These are phyloP conservation scores for Tubosaeta sp. DNA, from an alignment of 768 basidiomycete species.

Conservation along the genomic window DNA sequence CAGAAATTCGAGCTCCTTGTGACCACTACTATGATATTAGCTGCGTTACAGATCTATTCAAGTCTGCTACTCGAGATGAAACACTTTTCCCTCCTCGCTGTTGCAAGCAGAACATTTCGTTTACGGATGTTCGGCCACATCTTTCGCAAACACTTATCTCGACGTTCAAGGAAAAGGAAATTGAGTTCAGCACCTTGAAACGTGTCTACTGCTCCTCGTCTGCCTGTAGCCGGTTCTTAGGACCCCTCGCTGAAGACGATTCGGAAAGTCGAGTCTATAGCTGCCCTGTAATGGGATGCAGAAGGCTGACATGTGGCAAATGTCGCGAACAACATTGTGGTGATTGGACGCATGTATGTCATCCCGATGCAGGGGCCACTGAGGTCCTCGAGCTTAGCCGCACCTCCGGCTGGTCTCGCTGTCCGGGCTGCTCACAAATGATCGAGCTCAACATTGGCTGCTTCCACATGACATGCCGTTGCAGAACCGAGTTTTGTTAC, in stretches of 20 bases:
- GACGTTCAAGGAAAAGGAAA: conserved; percentile 24
- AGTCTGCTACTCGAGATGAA: conserved; percentile 34
- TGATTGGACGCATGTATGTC: conserved; percentile 23
- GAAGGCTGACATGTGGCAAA: conserved; percentile 18
- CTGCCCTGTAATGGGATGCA: conserved; percentile 19
- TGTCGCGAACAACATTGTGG: conserved; percentile 24
- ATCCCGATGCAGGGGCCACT: conserved; percentile 19
- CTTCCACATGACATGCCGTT: conserved; percentile 40
- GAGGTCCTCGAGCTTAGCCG: conserved; percentile 25
- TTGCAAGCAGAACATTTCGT: conserved; percentile 30
- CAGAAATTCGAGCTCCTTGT: conserved; percentile 29
- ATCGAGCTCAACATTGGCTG: conserved; percentile 37
- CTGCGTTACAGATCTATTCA: conserved; percentile 34
- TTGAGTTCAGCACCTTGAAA: conserved; percentile 32
- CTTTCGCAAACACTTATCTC: conserved; percentile 18
- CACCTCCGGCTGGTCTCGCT: conserved; percentile 34
- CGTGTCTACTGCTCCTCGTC: conserved; percentile 36
- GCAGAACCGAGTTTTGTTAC: conserved; percentile 38
- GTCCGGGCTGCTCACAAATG: conserved; percentile 36
- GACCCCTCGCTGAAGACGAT: conserved; percentile 20
- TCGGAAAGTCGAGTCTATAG: conserved; percentile 20
- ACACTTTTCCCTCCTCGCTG: conserved; percentile 39
- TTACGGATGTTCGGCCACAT: conserved; percentile 20
- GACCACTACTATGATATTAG: conserved; percentile 32
- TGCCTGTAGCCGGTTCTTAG: conserved; percentile 35